Evolutionary conservation across 2,329 filamentous ascomycete genomes (phyloP).

Genomic region (Penicillium frequentans): DNA sequence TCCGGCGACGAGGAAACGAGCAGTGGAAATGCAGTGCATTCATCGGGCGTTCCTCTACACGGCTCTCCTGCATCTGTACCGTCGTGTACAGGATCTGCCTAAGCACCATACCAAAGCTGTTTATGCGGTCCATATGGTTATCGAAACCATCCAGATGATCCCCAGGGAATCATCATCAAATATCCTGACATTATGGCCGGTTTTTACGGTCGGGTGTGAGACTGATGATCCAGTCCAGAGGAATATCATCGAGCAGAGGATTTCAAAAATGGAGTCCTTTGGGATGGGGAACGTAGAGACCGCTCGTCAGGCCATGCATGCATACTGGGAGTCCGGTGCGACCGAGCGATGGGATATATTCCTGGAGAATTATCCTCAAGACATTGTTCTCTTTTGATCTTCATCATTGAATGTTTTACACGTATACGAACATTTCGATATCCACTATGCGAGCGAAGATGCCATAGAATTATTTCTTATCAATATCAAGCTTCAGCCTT

Average conservation of each 20-base stretch:
- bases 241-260: not conserved
- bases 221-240: constrained; percentile 3
- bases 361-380: constrained; percentile 2
- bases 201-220: constrained; percentile 7
- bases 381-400: constrained; percentile 4
- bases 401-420: not conserved
- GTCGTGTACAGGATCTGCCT: constrained; percentile 3
- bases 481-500: not conserved
- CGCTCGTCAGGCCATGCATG: constrained; percentile 4
- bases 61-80: constrained; percentile 3
- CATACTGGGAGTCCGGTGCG: constrained; percentile 5
- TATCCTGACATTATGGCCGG: constrained; percentile 5
- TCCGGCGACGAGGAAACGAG: not conserved
- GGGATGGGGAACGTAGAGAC: constrained; percentile 8
- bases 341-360: constrained; percentile 8
- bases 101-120: constrained; percentile 6
- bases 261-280: constrained; percentile 3
- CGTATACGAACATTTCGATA: not conserved
- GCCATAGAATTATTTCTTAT: not conserved
- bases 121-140: constrained; percentile 6
- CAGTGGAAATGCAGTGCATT: constrained; percentile 4
- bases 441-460: not conserved
- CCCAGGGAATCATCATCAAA: constrained; percentile 1
- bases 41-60: constrained; percentile 5
- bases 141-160: constrained; percentile 5